A percentile compares a stretch with the other conserved stretches of the same genome.
Evolutionary conservation across 768 basidiomycete species (phyloP).

Genomic region (Mycena leptocephala): DNA sequence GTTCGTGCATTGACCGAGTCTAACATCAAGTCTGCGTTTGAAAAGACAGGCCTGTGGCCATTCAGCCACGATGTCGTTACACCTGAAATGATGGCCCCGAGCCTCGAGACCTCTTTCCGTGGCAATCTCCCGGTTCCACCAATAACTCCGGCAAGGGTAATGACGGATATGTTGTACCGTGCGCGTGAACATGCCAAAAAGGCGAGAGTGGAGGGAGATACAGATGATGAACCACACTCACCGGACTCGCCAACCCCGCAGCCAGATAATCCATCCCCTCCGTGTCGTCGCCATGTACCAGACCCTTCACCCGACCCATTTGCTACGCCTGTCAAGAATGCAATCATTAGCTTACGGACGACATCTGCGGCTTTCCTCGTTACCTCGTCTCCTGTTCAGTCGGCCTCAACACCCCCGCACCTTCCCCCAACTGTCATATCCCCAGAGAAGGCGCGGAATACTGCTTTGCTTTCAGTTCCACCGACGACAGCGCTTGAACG

Average conservation of each 20-base stretch:
- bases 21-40: constrained; percentile 49
- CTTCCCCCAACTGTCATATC: neutral
- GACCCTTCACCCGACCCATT: neutral
- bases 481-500: constrained; percentile 9
- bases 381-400: neutral
- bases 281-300: neutral
- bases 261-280: constrained; percentile 1
- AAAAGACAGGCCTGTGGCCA: constrained; percentile 52
- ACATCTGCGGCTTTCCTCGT: neutral
- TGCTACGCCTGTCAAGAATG: neutral
- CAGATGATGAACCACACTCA: neutral
- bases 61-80: constrained; percentile 47
- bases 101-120: constrained; percentile 28
- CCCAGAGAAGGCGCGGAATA: neutral
- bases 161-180: constrained; percentile 27
- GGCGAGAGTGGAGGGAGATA: neutral
- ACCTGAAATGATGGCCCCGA: constrained; percentile 49
- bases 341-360: neutral
- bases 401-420: neutral
- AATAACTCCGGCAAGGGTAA: constrained; percentile 37
- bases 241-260: neutral
- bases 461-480: neutral
- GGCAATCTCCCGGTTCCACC: constrained; percentile 41
- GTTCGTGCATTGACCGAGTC: constrained; percentile 41
- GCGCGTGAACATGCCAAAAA: neutral